These are phyloP conservation scores for Gautieria morchelliformis DNA, from an alignment of 768 basidiomycete species.

Conservation along the genomic window DNA sequence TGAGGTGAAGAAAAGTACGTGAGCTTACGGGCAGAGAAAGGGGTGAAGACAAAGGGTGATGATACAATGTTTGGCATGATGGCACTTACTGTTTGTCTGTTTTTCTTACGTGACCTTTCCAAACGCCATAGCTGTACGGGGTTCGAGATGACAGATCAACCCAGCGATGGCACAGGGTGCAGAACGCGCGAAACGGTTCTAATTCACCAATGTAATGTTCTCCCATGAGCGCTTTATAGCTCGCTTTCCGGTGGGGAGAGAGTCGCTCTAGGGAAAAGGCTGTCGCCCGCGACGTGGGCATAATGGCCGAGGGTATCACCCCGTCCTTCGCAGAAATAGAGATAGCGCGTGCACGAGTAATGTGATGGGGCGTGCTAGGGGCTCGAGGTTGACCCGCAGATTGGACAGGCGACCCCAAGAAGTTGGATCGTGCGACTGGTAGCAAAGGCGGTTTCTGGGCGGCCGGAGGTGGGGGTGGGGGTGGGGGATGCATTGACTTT, in stretches of 20 bases:
- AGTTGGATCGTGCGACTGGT: not conserved
- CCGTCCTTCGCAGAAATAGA: not conserved
- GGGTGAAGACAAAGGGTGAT: not conserved
- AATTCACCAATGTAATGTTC: constrained; percentile 38
- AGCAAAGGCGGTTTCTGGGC: not conserved
- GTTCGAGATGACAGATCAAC: constrained; percentile 2
- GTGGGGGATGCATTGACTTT: not conserved
- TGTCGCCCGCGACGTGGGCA: not conserved
- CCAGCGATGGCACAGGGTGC: constrained; percentile 2
- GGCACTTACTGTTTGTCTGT: constrained; percentile 2
- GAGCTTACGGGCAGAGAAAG: no score
- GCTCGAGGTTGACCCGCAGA: not conserved
- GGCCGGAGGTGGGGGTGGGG: not conserved
- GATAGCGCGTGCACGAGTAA: no score
- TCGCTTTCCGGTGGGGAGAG: constrained; percentile 2
- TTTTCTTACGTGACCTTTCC: constrained; percentile 7
- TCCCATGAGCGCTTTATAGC: not conserved
- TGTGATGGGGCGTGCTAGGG: no score
- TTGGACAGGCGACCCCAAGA: not conserved
- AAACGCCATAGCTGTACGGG: constrained; percentile 6
- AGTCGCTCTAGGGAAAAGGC: not conserved
- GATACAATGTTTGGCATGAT: not conserved
- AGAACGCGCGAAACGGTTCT: constrained; percentile 34
- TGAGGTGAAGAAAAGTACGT: not conserved
- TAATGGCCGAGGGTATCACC: not conserved